Evolutionary conservation across 495 filamentous ascomycete genomes (phyloP).

Genomic region (Penicillium cataractarum): DNA sequence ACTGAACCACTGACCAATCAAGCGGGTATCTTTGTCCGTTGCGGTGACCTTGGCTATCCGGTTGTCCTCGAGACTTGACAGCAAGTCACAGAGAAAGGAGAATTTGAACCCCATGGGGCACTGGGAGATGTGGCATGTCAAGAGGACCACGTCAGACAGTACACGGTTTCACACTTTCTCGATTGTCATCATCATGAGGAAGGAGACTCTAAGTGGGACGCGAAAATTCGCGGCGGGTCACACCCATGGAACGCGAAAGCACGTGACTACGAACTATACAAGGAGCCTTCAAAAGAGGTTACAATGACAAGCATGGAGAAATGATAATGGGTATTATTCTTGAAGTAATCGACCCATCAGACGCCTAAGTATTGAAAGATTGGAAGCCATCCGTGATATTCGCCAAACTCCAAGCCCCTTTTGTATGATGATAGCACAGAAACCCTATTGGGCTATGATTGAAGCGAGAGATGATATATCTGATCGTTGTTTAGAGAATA

Average conservation of each 20-base stretch:
- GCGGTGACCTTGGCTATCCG: slow-evolving; percentile 42
- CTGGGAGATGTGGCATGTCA: background rate
- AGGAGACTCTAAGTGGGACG: slow-evolving; percentile 13
- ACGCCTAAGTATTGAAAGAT: background rate
- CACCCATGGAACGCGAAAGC: slow-evolving; percentile 43
- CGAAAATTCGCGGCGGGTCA: slow-evolving; percentile 21
- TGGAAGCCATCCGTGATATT: slow-evolving; percentile 16
- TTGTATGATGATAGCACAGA: slow-evolving; percentile 7
- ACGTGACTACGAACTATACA: slow-evolving; percentile 34
- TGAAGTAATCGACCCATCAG: background rate
- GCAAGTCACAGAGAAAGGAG: slow-evolving; percentile 60
- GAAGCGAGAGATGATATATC: slow-evolving; percentile 15
- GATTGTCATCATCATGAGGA: slow-evolving; percentile 1
- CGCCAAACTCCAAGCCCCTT: slow-evolving; percentile 42
- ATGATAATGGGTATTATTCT: slow-evolving; percentile 5
- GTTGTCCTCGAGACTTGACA: slow-evolving; percentile 56
- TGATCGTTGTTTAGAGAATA: slow-evolving; percentile 39
- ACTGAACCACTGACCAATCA: slow-evolving; percentile 63
- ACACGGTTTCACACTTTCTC: background rate
- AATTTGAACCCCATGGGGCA: slow-evolving; percentile 64
- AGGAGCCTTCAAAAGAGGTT: background rate
- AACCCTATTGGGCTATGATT: slow-evolving; percentile 6
- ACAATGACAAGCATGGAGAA: slow-evolving; percentile 1
- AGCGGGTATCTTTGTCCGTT: slow-evolving; percentile 35
- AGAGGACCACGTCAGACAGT: background rate